Evolutionary conservation across 164 flowering plant genomes (phyloP), one percentile per base, ranked within the genome.

Genomic region (Santalum album): DNA sequence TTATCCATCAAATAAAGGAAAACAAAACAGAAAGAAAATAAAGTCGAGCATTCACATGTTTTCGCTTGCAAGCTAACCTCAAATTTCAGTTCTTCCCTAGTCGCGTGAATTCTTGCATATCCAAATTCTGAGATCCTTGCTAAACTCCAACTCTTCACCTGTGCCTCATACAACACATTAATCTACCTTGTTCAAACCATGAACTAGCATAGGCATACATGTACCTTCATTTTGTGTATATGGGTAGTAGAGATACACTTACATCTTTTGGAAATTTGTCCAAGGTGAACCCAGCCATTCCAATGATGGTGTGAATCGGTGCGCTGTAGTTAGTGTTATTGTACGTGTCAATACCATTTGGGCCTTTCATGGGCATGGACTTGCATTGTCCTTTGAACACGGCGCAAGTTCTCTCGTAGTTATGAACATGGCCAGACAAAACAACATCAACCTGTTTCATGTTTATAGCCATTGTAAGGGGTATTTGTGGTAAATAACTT

Each of bases 381-480:
- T 58, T 63, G 71, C 92, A 90, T 2, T 68, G 15, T 0, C 39
- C 38, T 43, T 69, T 51, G 45, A 80, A 78, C 15, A 90, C 67
- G 1, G 79, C 73, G 57, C 97, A 87, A 0, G 90, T 87, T 54
- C 97, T 83, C 70, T 90, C 97, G 44, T 90, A 90, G 72, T 83
- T 90, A 55, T 90, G 97, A n/a, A 90, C 95, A 63, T 90, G 97
- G 0, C 95, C 97, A 61, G 81, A 81, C 0, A 90, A 72, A 51
- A 46, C 95, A 44, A 90, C 51, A 68, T 90, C 84, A 56, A 84
- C 97, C 91, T 38, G 14, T 3, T 9, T 38, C 3, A 9, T 29
- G 34, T 29, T 3, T 29, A 3, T 9, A 29, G 34, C 6, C 4
- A 29, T 29, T 29, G 9, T 4, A 3, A 29, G 6, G 9, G 34